Percentiles rank a stretch among this genome's conserved stretches.
phyloP scores from a whole-genome alignment of 208 protist species.

The Leptomonas seymouri region DNA sequence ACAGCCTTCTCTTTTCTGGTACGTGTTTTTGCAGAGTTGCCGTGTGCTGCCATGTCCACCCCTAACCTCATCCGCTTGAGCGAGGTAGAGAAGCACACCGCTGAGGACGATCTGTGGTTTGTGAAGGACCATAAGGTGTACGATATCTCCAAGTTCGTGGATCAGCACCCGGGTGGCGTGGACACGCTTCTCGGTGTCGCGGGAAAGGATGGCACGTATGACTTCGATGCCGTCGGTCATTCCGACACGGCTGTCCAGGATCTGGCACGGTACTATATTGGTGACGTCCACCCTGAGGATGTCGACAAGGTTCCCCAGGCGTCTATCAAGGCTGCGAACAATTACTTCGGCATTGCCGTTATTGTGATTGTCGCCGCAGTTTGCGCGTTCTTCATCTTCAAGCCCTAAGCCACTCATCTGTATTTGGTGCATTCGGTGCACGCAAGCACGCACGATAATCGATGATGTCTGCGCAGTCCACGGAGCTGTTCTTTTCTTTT shows the following conservation, averaged over 20 bases:
- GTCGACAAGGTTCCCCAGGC: constrained; percentile 35
- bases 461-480: no score
- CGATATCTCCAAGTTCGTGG: constrained; percentile 83
- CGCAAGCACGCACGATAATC: background rate
- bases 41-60: background rate
- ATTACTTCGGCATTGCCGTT: constrained; percentile 45
- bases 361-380: constrained; percentile 48
- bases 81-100: constrained; percentile 72
- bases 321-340: constrained; percentile 32
- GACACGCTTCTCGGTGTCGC: constrained; percentile 85
- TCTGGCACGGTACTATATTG: constrained; percentile 81
- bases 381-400: constrained; percentile 63
- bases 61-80: constrained; percentile 48
- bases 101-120: constrained; percentile 80
- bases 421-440: background rate
- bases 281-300: constrained; percentile 71
- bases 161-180: constrained; percentile 89
- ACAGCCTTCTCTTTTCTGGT: constrained; percentile 1
- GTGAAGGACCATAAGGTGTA: constrained; percentile 89
- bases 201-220: constrained; percentile 81
- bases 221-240: constrained; percentile 87
- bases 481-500: background rate
- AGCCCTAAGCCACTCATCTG: constrained; percentile 16
- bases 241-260: constrained; percentile 64
- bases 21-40: background rate